Evolutionary conservation across 2,329 filamentous ascomycete species (phyloP), one percentile per base, ranked within the genome.

Genomic region (Pestalotiopsis sp.): DNA sequence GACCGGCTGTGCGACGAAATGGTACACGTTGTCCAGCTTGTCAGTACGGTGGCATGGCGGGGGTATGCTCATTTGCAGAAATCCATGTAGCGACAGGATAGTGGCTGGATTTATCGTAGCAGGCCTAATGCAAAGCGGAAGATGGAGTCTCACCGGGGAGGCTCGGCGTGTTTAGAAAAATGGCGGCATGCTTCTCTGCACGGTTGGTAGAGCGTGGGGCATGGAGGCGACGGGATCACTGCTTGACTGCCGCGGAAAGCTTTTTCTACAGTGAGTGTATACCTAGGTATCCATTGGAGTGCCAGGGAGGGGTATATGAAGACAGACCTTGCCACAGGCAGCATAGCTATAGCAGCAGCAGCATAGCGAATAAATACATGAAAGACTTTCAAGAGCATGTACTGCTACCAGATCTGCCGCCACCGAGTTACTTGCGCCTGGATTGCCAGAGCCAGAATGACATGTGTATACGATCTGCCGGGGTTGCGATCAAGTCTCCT

Each of bases 1-100:
- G 45, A 20, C 41, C 4, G 41, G 41, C 11, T 52, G 39, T 41
- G 66, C 70, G 63, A 67, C 64, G 58, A 58, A 59, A 66, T 58
- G 11, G 7, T 52, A 52, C 45, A 3, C 20, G 45, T 20, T n/a
- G 17, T n/a, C 14, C 45, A 52, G 2, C 17, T n/a, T n/a, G 17
- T 52, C 17, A 17, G 20, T 17, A 3, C 17, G 17, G 11, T n/a
- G 6, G 31, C 6, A 17, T 45, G 39, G 12, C 14, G 39, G 2
- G 39, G 39, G 1, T 17, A 45, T 45, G 45, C 45, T 52, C 17
- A 52, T 52, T n/a, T 52, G 17, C 17, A 9, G 17, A 52, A 1
- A 20, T 5, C n/a, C 6, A 9, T 52, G 14, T 52, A 11, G 45
- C 45, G 45, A n/a, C 17, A n/a, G 45, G 45, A 20, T 14, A n/a